phyloP scores from a whole-genome alignment of 2,329 filamentous ascomycete species.

The Microsporum ferrugineum region DNA sequence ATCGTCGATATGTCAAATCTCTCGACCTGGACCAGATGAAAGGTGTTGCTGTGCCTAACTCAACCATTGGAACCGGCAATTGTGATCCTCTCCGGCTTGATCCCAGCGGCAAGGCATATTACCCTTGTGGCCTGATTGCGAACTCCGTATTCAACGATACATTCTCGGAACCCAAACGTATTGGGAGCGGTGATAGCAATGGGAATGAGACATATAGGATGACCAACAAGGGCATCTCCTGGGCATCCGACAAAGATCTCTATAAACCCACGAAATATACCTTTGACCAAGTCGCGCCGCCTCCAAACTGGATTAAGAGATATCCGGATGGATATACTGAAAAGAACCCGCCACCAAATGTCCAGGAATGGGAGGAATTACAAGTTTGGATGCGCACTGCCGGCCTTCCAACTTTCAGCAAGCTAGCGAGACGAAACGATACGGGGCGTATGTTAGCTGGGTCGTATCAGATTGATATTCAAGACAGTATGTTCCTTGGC shows the following conservation, averaged over 20 bases:
- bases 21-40: conserved; percentile 74
- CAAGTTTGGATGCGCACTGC: conserved; percentile 99
- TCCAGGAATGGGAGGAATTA: conserved; percentile 69
- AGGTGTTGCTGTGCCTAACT: conserved; percentile 51
- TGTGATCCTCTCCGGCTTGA: conserved; percentile 62
- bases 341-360: conserved; percentile 54
- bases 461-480: conserved; percentile 64
- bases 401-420: conserved; percentile 86
- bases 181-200: conserved; percentile 37
- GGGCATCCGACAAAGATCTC: conserved; percentile 68
- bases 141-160: conserved; percentile 97
- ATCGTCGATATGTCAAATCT: conserved; percentile 87
- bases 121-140: conserved; percentile 89
- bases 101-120: conserved; percentile 57
- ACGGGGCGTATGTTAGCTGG: conserved; percentile 54
- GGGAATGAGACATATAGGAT: conserved; percentile 55
- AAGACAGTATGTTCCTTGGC: conserved; percentile 56
- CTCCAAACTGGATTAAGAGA: conserved; percentile 68
- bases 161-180: conserved; percentile 53
- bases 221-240: conserved; percentile 69
- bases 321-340: conserved; percentile 61
- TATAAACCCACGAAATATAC: conserved; percentile 62
- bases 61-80: conserved; percentile 53
- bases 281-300: conserved; percentile 57
- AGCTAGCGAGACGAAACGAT: conserved; percentile 78